phyloP scores from a whole-genome alignment of 2,329 filamentous ascomycete genomes.

The Trichophyton schoenleinii region DNA sequence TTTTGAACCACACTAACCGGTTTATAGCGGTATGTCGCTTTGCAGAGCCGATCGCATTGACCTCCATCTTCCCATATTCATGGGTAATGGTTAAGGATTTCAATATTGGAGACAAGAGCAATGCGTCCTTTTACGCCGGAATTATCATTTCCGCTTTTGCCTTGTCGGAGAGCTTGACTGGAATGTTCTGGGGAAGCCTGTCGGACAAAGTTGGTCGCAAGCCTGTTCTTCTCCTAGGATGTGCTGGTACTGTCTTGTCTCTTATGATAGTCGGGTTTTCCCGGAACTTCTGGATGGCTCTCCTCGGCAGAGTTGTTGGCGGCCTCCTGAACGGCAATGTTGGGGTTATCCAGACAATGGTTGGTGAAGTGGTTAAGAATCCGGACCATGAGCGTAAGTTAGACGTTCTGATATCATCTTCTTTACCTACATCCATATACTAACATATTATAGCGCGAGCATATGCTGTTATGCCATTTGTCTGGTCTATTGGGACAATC shows the following conservation, averaged over 20 bases:
- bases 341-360: constrained; percentile 84
- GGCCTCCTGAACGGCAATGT: constrained; percentile 83
- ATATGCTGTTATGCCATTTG: constrained; percentile 86
- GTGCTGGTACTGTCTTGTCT: constrained; percentile 67
- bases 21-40: constrained; percentile 72
- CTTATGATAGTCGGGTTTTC: constrained; percentile 78
- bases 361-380: constrained; percentile 83
- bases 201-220: constrained; percentile 75
- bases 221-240: constrained; percentile 62
- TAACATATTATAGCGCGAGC: constrained; percentile 44
- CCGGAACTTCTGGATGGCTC: constrained; percentile 63
- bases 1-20: neutral
- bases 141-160: constrained; percentile 78
- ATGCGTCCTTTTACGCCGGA: constrained; percentile 81
- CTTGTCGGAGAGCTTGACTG: constrained; percentile 62
- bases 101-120: constrained; percentile 54
- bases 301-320: constrained; percentile 62
- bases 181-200: constrained; percentile 61
- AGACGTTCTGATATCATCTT: neutral
- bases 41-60: constrained; percentile 83
- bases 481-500: constrained; percentile 76
- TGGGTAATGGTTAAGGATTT: constrained; percentile 72
- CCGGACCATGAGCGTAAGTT: constrained; percentile 60
- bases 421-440: neutral
- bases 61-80: constrained; percentile 85